Base-by-base conservation (phyloP, 345 rosid species). In the Brassica rapa region DNA sequence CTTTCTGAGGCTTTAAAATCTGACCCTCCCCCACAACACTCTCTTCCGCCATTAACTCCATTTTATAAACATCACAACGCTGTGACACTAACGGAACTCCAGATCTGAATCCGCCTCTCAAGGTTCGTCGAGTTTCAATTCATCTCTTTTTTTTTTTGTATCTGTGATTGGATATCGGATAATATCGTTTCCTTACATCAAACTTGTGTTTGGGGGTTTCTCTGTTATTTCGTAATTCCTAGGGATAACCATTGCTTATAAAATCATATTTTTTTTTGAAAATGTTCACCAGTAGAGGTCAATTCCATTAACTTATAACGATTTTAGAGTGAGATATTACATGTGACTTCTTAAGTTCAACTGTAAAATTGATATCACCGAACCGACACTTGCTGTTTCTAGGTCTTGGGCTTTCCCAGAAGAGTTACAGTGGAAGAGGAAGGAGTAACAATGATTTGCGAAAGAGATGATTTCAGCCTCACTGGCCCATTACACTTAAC, bases 401-500 rank as follows among this genome's bases (percentile, higher is more conserved):
- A 62, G 30, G 37, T 15, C 21, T 62, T 5, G 29, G 9, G 32
- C 32, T 59, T 59, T 1, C 33, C 14, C 6, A 24, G 64, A 3
- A 49, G 46, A 29, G 64, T n/a, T 33, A 62, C 74, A 68, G 51
- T 53, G 30, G 29, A 51, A 4, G 61, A 80, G 12, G 68, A 59
- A 75, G 72, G 68, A 70, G 62, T 68, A 8, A 19, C 27, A 56
- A 87, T 87, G 90, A 87, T 84, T 19, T 86, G 91, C 33, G 91
- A 91, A 73, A 88, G 88, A 84, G 94, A 93, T 73, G 82, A 74
- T 29, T 91, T 93, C 74, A 80, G 84, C 76, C 84, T 86, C 74
- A 78, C 87, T 56, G 96, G 98, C 10, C 96, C 98, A 19, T 84
- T 86, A 61, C 86, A 91, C 84, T 80, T 93, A 12, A 83, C 90